Base-by-base conservation (phyloP, 768 basidiomycete species). In the Crepidotus variabilis region DNA sequence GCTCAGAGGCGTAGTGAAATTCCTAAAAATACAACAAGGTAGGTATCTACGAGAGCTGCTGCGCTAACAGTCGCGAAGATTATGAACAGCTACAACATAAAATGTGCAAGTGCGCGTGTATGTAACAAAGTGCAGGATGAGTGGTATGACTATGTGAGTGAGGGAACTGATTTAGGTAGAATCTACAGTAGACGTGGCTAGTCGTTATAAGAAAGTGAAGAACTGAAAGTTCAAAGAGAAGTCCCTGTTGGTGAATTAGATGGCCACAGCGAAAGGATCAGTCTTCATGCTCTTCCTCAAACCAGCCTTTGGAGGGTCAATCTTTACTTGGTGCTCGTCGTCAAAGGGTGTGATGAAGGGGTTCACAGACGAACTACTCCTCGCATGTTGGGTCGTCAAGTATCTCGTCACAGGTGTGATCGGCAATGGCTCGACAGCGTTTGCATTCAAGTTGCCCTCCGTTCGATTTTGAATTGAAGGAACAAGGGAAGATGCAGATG, bases 291-390 rank as follows among this genome's bases (percentile, higher is more conserved):
- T 80, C 72, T 77, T 79, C 63, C 78, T 70, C 57, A 69, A 64
- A 61, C 63, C 67, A 20, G 62, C 52, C 3, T 57, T 50, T 2
- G 60, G 55, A 13, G 71, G 60, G 52, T 67, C 64, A 53, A 71
- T 65, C 60, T 57, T 57, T 50, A 69, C 68, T 47, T 57, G 59
- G 54, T 81, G 76, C 65, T 88, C 87, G 64, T 90, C 88, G 67
- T 91, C 90, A 69, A 91, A 91, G 7, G 90, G 89, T 51, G 88
- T 90, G 56, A 82, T 79, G 65, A 91, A 91, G 52, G 89, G 89
- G 60, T 78, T 72, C 52, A 74, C 66, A 52, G 68, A 65, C 47
- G 64, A 60, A 35, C 77, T 75, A 60, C 74, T 67, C 57, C 74
- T 72, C 18, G 75, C 72, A 62, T 78, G 69, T 21, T 71, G 73